Evolutionary conservation across 345 rosid species (phyloP).

Genomic region (Dimocarpus longan): DNA sequence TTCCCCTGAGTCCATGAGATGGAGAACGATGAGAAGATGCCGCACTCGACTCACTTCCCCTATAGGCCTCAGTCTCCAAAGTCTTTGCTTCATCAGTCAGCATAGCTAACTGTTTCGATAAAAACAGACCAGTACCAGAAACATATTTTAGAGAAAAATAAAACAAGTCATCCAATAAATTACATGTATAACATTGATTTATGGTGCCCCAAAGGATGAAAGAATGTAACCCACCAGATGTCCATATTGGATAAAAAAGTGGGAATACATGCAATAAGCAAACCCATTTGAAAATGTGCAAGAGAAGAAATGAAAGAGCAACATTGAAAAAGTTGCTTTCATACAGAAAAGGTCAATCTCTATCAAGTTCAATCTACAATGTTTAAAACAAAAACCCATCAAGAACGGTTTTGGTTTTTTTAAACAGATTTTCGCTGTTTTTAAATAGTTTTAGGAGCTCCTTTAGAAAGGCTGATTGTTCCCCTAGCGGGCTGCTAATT

Average conservation of each 20-base stretch:
- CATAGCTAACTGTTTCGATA: constrained; percentile 56
- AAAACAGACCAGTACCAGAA: not conserved
- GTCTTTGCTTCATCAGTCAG: constrained; percentile 61
- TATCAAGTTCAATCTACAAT: constrained; percentile 1
- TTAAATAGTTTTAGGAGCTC: not conserved
- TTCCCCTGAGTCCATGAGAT: constrained; percentile 39
- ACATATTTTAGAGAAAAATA: not conserved
- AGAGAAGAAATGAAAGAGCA: not conserved
- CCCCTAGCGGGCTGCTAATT: not conserved
- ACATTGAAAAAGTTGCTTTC: not conserved
- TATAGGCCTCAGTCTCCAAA: constrained; percentile 56
- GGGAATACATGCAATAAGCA: not conserved
- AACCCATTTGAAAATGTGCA: not conserved
- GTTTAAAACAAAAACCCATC: not conserved
- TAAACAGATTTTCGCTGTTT: not conserved
- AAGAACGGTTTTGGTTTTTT: not conserved
- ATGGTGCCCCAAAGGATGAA: not conserved
- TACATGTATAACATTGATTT: not conserved
- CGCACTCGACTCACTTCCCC: constrained; percentile 42
- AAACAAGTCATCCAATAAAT: not conserved
- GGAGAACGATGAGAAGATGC: constrained; percentile 37
- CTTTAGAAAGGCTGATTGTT: not conserved
- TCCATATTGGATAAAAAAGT: not conserved
- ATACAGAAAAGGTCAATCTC: not conserved
- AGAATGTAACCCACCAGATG: not conserved